Evolutionary conservation across 108 stramenopile species (phyloP).

Genomic region (Craspedostauros australis): DNA sequence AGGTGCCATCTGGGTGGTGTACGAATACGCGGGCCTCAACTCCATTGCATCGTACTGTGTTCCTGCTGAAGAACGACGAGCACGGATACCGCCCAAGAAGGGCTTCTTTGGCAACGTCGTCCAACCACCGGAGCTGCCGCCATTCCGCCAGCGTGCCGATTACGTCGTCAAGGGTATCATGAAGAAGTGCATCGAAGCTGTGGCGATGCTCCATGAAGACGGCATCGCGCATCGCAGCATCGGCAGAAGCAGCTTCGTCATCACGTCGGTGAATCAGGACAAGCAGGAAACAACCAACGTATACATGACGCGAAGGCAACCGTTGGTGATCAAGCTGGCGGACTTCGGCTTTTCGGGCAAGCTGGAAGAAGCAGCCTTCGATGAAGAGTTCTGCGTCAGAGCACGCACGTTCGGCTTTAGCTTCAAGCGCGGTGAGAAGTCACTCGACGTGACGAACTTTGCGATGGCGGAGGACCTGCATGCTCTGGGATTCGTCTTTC

Average conservation of each 20-base stretch:
- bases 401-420: slow-evolving; percentile 59
- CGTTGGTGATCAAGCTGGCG: slow-evolving; percentile 46
- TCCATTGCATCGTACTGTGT: slow-evolving; percentile 44
- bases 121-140: slow-evolving; percentile 49
- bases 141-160: slow-evolving; percentile 52
- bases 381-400: slow-evolving; percentile 52
- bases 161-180: slow-evolving; percentile 66
- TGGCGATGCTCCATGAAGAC: slow-evolving; percentile 61
- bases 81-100: slow-evolving; percentile 49
- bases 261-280: slow-evolving; percentile 52
- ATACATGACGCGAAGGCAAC: slow-evolving; percentile 28
- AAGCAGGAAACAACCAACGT: slow-evolving; percentile 60
- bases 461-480: slow-evolving; percentile 80
- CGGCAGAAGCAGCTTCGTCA: slow-evolving; percentile 50
- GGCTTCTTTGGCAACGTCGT: slow-evolving; percentile 50
- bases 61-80: slow-evolving; percentile 33
- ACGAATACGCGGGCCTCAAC: slow-evolving; percentile 68
- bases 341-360: slow-evolving; percentile 72
- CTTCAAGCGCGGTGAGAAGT: slow-evolving; percentile 22
- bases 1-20: slow-evolving; percentile 65
- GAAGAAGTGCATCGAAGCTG: slow-evolving; percentile 41
- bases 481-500: slow-evolving; percentile 77
- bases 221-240: slow-evolving; percentile 78
- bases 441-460: slow-evolving; percentile 40
- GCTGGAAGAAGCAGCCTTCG: slow-evolving; percentile 43